Evolutionary conservation across 352 stramenopile genomes (phyloP), one percentile per base, ranked within the genome.

Genomic region (Phytophthora europaea): DNA sequence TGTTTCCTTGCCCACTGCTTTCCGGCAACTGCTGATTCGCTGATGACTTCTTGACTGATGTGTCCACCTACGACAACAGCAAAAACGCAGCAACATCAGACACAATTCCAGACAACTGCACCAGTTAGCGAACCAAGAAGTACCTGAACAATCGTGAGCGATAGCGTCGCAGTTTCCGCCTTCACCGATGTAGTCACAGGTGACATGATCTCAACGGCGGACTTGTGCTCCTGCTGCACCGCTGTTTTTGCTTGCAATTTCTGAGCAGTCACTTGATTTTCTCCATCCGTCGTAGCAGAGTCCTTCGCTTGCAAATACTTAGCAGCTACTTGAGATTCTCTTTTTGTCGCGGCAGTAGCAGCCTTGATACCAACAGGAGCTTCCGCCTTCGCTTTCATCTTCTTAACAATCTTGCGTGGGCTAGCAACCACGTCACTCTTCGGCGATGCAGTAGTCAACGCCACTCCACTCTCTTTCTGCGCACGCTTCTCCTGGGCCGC

Each of bases 401-500:
- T 52, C n/a, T 52, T 52, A 13, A 26, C n/a, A 33, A 18, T 9
- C 23, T 38, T 56, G 13, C 20, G 50, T 33, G 20, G 22, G 23
- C 20, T 56, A 9, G 50, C 13, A 33, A 33, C 50, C 45, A 23
- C 6, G 6, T 6, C 50, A 56, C 22, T 38, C 56, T 71, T 78
- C 40, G 47, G 20, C 26, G 57, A 66, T 26, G 31, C 15, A 34
- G n/a, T 22, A 48, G 13, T 18, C 45, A 31, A 47, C 34, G n/a
- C 64, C 40, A 12, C 28, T 1, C 9, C 20, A 47, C 2, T 52
- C 8, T 66, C 55, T 28, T 67, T 68, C 7, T 57, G 31, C 18
- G n/a, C 36, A 31, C 65, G 33, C 28, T 61, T 15, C 20, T 13
- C 36, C 47, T 67, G 60, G 1, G 31, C 0, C 57, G 10, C 9